phyloP scores from a whole-genome alignment of 495 filamentous ascomycete genomes.

The Jackrogersella minutella region DNA sequence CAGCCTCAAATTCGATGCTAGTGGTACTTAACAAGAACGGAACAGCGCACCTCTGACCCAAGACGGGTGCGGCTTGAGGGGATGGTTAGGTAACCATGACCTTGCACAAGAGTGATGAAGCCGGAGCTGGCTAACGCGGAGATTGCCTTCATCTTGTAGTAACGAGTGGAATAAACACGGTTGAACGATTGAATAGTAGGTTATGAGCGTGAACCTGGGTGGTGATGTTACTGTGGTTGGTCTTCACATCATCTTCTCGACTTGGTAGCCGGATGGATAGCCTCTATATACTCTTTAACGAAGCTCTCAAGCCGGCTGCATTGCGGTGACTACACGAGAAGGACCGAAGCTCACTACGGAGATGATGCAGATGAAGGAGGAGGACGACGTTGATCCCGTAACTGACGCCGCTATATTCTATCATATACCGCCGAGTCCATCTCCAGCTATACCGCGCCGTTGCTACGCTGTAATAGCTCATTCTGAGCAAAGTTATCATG shows the following conservation, averaged over 20 bases:
- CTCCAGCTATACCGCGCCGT: background rate
- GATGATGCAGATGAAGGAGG: conserved; percentile 5
- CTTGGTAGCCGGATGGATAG: background rate
- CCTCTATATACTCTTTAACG: conserved; percentile 27
- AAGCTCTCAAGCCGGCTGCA: conserved; percentile 3
- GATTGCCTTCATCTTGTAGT: conserved; percentile 35
- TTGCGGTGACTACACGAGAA: conserved; percentile 21
- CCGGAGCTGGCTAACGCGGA: conserved; percentile 17
- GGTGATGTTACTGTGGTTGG: conserved; percentile 3
- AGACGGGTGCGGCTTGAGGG: conserved; percentile 58
- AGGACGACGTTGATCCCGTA: conserved; percentile 5
- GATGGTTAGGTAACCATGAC: conserved; percentile 60
- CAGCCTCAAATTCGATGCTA: background rate
- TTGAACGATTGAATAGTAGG: background rate
- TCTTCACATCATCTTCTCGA: conserved; percentile 9
- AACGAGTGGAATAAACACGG: background rate
- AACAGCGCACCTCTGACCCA: conserved; percentile 52
- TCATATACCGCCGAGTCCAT: conserved; percentile 33
- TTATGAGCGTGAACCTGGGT: background rate
- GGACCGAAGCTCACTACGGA: conserved; percentile 31
- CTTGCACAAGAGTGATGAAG: conserved; percentile 35
- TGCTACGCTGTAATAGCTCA: conserved; percentile 19
- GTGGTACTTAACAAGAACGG: background rate
- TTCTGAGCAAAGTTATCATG: conserved; percentile 19
- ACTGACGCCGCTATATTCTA: conserved; percentile 4